Conservation (phyloP, 305 asterid genomes). For the Fraxinus floribunda region DNA sequence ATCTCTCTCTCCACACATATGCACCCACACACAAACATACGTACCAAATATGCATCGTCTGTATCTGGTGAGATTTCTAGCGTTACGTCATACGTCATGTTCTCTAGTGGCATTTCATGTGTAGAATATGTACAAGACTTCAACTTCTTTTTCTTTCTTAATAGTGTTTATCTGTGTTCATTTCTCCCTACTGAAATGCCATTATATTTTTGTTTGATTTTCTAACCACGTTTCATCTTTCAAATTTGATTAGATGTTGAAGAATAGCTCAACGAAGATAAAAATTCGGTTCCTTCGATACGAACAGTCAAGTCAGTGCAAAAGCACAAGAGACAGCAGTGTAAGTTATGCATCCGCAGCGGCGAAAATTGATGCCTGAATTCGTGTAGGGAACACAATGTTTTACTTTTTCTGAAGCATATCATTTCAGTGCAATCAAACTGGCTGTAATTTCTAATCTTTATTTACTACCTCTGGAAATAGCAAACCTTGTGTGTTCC, state of each 20-base stretch:
- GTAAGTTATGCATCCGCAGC: conserved; percentile 97
- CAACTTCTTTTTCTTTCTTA: neutral
- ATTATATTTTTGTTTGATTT: neutral
- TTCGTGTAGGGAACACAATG: conserved; percentile 3
- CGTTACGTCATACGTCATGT: neutral
- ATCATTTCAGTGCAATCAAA: conserved; percentile 6
- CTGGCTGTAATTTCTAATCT: conserved; percentile 16
- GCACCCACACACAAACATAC: neutral
- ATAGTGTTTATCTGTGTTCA: neutral
- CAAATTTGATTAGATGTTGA: conserved; percentile 60
- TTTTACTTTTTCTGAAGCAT: neutral
- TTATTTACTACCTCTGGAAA: conserved; percentile 17
- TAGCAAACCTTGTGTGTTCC: neutral
- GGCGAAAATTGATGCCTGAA: conserved; percentile 66
- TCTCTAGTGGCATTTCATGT: neutral
- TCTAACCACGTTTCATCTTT: conserved; percentile 26
- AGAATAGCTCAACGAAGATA: conserved; percentile 64
- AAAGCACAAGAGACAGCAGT: conserved; percentile 84
- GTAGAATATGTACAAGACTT: neutral
- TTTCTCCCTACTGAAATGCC: neutral
- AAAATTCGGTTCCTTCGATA: conserved; percentile 81
- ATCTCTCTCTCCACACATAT: neutral
- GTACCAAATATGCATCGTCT: neutral
- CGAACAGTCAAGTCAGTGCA: conserved; percentile 97
- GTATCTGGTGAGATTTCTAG: neutral